Base-by-base conservation (phyloP, 352 stramenopile genomes). In the Globisporangium spiculum region DNA sequence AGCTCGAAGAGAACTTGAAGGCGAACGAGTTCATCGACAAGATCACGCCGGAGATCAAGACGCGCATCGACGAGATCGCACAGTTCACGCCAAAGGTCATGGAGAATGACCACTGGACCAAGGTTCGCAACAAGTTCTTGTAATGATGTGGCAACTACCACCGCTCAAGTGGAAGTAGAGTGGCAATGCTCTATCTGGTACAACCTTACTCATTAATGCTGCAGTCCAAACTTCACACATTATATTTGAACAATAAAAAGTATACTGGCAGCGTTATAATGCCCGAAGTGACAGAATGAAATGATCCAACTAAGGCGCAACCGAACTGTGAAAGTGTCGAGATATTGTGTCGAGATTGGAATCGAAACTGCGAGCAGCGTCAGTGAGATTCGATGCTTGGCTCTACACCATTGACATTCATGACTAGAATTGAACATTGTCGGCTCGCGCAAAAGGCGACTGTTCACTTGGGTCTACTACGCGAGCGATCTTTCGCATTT, bases 1-100 rank as follows among this genome's bases (percentile, higher is more conserved):
- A 91, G 67, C 65, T 91, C 12, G 70, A 82, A 12, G 76, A 91
- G 44, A 91, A 91, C 66, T 18, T 89, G 26, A 70, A 74, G n/a
- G 75, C 79, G 14, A 41, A 88, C 32, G 57, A 68, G 2, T 48
- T 89, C 6, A 18, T 83, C 9, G 20, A 24, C 20, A 79, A 83
- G 68, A 20, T 91, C 20, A 90, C 82, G 0, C 67, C 74, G 0
- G 71, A 84, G 18, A 48, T 88, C 60, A 22, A 52, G 53, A 24
- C 1, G 27, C 27, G 53, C 53, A 59, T 59, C 24, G 53, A 59
- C n/a, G 53, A 20, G 53, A 59, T 59, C 26, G 53, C 14, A 20
- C 56, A 62, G 30, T 62, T 62, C 1, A 18, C 30, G 55, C 55
- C 55, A 2, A 14, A 7, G 32, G 46, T 61, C 55, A 48, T 48